Evolutionary conservation across 73 alveolate species (phyloP).

Genomic region (Tetrahymena malaccensis): DNA sequence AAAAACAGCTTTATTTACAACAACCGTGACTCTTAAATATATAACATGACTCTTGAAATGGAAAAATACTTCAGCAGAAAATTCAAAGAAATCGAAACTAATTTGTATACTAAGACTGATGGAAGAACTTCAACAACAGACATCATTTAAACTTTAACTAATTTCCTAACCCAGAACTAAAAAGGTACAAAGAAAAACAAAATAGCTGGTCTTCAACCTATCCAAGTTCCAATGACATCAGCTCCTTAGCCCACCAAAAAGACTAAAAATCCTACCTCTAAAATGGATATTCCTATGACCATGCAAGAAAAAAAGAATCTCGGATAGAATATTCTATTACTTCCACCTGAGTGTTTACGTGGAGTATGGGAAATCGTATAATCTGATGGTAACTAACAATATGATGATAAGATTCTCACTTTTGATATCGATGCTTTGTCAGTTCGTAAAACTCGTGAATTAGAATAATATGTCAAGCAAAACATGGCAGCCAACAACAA

Average conservation of each 20-base stretch:
- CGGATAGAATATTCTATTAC: slow-evolving; percentile 3
- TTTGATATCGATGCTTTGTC: slow-evolving; percentile 38
- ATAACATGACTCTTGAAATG: slow-evolving; percentile 9
- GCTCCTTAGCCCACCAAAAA: neutral
- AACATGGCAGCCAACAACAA: neutral
- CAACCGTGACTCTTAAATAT: neutral
- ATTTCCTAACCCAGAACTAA: neutral
- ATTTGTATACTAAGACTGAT: neutral
- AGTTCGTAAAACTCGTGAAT: slow-evolving; percentile 24
- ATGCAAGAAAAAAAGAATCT: slow-evolving; percentile 27
- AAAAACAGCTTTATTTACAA: slow-evolving; percentile 9
- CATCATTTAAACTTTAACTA: neutral
- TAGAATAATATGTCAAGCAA: slow-evolving; percentile 36
- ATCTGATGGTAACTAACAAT: neutral
- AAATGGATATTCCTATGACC: slow-evolving; percentile 36
- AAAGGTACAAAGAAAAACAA: neutral
- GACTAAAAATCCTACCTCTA: neutral
- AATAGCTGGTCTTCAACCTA: neutral
- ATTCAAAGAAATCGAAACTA: slow-evolving; percentile 6
- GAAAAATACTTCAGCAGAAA: neutral
- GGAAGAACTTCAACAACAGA: neutral
- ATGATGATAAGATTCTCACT: neutral
- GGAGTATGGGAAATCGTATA: slow-evolving; percentile 43
- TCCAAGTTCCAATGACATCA: neutral
- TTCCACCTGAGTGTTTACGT: slow-evolving; percentile 33